Evolutionary conservation across 441 rosid species (phyloP), one percentile per base, ranked within the genome.

Genomic region (Erysimum pusillum): DNA sequence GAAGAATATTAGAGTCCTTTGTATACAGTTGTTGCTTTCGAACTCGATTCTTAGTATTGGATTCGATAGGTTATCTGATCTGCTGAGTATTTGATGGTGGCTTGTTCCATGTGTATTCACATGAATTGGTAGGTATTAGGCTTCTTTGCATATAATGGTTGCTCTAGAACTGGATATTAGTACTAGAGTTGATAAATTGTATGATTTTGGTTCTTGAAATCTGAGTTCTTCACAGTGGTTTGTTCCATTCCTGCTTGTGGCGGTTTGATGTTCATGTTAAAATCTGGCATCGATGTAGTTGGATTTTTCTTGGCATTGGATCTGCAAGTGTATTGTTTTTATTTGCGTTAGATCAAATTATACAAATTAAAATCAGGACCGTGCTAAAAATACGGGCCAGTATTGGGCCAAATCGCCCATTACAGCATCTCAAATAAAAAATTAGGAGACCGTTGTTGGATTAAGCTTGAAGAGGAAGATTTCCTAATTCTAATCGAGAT

Each of bases 301-400:
- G 9, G 4, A 52, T 7, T 25, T 44, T 53, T 6, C 34, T 53
- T 22, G 22, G 71, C 6, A 3, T 12, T 69, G 59, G 41, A 56
- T 54, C 57, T 5, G 5, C 14, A 6, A 63, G 28, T 45, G 28
- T 45, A 41, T 56, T 45, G 80, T 20, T 51, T 78, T 44, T 28
- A 3, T 13, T 68, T 69, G 12, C 22, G 25, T 49, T 28, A 7
- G 2, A 13, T 10, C 22, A 70, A 58, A 32, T 32, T n/a, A 57
- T n/a, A n/a, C 12, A n/a, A 15, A 32, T 32, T 7, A 60, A 31
- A 5, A 11, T 22, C 9, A 15, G 52, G 52, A 46, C 52, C 9
- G 52, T 0, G n/a, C n/a, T 18, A 14, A 32, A 38, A 5, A 12
- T 7, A 74, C 6, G 65, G 68, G 68, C 36, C 36, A 4, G 0